phyloP scores from a whole-genome alignment of 345 rosid genomes.

The Populus ilicifolia region DNA sequence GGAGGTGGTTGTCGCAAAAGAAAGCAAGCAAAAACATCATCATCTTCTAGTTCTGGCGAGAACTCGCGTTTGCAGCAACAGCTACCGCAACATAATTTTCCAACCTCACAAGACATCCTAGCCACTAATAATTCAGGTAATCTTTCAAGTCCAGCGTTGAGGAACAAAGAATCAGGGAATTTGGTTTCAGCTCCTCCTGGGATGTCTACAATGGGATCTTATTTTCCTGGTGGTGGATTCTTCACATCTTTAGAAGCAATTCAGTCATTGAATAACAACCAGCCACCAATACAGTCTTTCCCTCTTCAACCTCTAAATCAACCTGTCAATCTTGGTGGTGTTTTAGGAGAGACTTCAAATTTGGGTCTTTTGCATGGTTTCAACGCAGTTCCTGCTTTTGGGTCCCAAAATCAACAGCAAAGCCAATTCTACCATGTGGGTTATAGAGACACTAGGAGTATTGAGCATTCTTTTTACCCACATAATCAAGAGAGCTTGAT shows the following conservation, averaged over 20 bases:
- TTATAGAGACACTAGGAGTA: constrained; percentile 8
- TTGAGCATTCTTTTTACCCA: constrained; percentile 12
- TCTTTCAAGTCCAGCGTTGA: constrained; percentile 1
- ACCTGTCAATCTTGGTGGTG: constrained; percentile 11
- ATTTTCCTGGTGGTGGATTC: constrained; percentile 25
- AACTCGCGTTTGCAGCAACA: constrained; percentile 22
- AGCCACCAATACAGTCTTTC: constrained; percentile 13
- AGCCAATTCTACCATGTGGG: constrained; percentile 23
- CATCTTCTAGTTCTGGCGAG: constrained; percentile 23
- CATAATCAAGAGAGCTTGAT: constrained; percentile 20
- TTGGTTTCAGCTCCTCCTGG: constrained; percentile 18
- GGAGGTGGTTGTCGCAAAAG: constrained; percentile 68
- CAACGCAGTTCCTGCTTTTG: constrained; percentile 17
- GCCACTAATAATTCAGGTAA: constrained; percentile 20
- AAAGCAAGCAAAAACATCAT: constrained; percentile 38
- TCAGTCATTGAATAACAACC: constrained; percentile 16
- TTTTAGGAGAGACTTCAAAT: constrained; percentile 29
- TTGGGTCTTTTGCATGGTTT: constrained; percentile 37
- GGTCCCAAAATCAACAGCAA: constrained; percentile 25
- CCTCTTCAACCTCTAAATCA: constrained; percentile 15
- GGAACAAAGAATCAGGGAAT: constrained; percentile 14
- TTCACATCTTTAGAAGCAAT: constrained; percentile 13
- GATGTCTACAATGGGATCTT: constrained; percentile 23
- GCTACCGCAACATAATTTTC: not conserved
- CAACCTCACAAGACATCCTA: constrained; percentile 6